Percentiles rank a stretch among this genome's conserved stretches.
phyloP scores from a whole-genome alignment of 139 green algal species.

The Spirogloea muscicola region DNA sequence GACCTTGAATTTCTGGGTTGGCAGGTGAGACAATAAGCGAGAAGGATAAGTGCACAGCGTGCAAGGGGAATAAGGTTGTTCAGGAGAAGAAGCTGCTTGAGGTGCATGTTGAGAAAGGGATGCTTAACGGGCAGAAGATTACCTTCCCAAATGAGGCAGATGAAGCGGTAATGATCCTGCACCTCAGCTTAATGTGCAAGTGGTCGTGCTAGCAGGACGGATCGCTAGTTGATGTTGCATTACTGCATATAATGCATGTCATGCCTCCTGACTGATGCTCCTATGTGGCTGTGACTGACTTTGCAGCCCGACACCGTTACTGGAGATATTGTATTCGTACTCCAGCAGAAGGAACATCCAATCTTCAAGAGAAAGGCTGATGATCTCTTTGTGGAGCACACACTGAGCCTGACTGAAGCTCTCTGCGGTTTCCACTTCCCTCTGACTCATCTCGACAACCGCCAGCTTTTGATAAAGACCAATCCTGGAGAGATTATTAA shows the following conservation, averaged over 20 bases:
- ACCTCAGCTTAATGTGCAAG: neutral
- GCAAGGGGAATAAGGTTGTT: constrained; percentile 53
- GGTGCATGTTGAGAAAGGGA: constrained; percentile 90
- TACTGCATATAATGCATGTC: neutral
- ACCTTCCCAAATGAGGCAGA: constrained; percentile 88
- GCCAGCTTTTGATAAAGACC: constrained; percentile 69
- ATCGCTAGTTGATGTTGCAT: constrained; percentile 24
- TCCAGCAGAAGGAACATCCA: constrained; percentile 87
- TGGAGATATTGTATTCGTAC: constrained; percentile 93
- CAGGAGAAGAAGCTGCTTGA: constrained; percentile 86
- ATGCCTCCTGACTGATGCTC: neutral
- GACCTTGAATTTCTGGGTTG: neutral
- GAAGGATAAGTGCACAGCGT: constrained; percentile 72
- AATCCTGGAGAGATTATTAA: constrained; percentile 81
- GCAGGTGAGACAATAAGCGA: constrained; percentile 49
- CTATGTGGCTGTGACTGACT: neutral
- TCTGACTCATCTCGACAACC: constrained; percentile 82
- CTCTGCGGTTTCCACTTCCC: constrained; percentile 78
- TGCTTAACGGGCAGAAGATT: constrained; percentile 83
- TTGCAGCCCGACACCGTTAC: constrained; percentile 70
- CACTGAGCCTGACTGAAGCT: constrained; percentile 83
- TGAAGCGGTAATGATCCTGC: constrained; percentile 43
- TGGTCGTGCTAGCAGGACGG: neutral
- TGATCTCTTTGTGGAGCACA: constrained; percentile 87
- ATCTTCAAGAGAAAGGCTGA: constrained; percentile 83